Evolutionary conservation across 2,329 filamentous ascomycete species (phyloP).

Genomic region (Aspergillus ustus): DNA sequence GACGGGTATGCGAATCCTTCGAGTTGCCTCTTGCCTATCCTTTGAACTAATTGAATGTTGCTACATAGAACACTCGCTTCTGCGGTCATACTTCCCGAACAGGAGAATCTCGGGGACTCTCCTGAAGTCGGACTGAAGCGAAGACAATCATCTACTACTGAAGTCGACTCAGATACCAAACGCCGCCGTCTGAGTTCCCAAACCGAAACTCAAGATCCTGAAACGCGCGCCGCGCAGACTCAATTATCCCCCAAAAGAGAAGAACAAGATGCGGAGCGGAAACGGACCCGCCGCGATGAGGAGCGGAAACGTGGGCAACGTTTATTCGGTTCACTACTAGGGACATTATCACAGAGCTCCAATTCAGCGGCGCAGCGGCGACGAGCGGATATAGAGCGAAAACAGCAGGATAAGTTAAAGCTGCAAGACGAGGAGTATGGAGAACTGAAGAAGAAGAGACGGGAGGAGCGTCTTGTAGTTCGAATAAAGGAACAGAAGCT

Average conservation of each 20-base stretch:
- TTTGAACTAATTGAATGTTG: neutral
- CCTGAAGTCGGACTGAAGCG: conserved; percentile 52
- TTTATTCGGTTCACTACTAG: conserved; percentile 81
- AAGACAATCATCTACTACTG: conserved; percentile 58
- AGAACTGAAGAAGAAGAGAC: conserved; percentile 67
- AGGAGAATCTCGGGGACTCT: conserved; percentile 32
- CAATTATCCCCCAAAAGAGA: conserved; percentile 29
- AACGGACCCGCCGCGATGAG: conserved; percentile 59
- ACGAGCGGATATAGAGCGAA: conserved; percentile 79
- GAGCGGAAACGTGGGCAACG: conserved; percentile 85
- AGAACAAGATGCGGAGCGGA: conserved; percentile 25
- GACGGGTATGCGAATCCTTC: conserved; percentile 20
- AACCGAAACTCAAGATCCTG: conserved; percentile 28
- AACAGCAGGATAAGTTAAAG: conserved; percentile 79
- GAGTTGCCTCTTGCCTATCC: neutral
- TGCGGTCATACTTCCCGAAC: conserved; percentile 58
- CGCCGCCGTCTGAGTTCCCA: conserved; percentile 55
- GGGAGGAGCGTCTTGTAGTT: conserved; percentile 64
- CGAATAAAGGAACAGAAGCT: conserved; percentile 72
- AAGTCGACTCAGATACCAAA: conserved; percentile 54
- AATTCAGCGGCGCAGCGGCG: conserved; percentile 67
- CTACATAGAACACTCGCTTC: conserved; percentile 51
- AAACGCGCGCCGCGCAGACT: conserved; percentile 26
- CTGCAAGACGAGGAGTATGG: conserved; percentile 74
- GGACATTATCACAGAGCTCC: conserved; percentile 75